These are phyloP conservation scores for Prunella vulgaris DNA, from an alignment of 257 asterid genomes.

Conservation along the genomic window DNA sequence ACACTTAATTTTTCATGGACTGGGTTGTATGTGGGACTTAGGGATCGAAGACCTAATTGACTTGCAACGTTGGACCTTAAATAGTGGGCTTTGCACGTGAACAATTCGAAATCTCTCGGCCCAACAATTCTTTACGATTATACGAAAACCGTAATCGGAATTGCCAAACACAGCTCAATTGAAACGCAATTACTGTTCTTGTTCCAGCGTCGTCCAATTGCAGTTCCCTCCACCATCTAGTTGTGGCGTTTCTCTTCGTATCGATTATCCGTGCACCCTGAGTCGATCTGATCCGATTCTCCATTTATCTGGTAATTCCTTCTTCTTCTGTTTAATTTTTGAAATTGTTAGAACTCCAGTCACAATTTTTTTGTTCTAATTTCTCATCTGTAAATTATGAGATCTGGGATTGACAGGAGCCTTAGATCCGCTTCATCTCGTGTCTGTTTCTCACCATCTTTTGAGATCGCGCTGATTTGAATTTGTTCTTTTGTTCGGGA, in stretches of 20 bases:
- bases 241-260: slow-evolving; percentile 16
- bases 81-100: too few species aligned
- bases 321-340: not conserved
- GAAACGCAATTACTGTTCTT: not conserved
- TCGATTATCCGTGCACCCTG: slow-evolving; percentile 3
- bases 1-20: too few species aligned
- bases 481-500: not conserved
- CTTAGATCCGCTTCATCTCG: slow-evolving; percentile 29
- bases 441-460: not conserved
- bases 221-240: slow-evolving; percentile 20
- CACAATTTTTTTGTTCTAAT: not conserved
- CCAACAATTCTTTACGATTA: not conserved
- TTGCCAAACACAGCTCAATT: slow-evolving; percentile 22
- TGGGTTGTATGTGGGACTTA: too few species aligned
- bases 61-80: too few species aligned
- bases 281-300: slow-evolving; percentile 21
- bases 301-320: slow-evolving; percentile 21
- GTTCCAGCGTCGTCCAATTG: slow-evolving; percentile 14
- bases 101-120: too few species aligned
- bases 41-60: too few species aligned
- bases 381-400: slow-evolving; percentile 9
- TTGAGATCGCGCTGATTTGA: slow-evolving; percentile 13
- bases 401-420: slow-evolving; percentile 30
- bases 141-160: not conserved
- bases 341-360: not conserved